phyloP scores from a whole-genome alignment of 176 grass and related monocot species.

The Aegilops umbellulata region DNA sequence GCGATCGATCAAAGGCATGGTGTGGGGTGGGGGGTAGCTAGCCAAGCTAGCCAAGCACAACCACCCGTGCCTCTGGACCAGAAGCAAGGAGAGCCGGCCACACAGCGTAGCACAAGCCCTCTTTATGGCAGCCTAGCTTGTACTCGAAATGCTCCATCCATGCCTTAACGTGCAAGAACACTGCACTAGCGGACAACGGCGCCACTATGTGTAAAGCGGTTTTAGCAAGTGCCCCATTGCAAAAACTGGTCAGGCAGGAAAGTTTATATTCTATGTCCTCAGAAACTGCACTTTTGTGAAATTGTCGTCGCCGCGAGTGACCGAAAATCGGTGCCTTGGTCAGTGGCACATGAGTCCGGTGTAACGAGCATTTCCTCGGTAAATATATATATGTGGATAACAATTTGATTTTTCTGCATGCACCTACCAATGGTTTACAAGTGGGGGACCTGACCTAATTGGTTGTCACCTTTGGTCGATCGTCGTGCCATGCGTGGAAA shows the following conservation, averaged over 20 bases:
- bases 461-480: background rate
- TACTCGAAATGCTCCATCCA: constrained; percentile 9
- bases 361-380: background rate
- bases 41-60: background rate
- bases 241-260: background rate
- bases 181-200: background rate
- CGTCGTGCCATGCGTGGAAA: constrained; percentile 18
- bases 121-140: constrained; percentile 32
- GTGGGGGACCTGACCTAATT: background rate
- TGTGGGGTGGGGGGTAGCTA: background rate
- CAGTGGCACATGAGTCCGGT: background rate
- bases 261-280: background rate
- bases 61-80: constrained; percentile 40
- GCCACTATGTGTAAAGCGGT: background rate
- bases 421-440: background rate
- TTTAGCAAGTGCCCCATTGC: background rate
- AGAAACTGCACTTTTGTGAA: background rate
- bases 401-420: background rate
- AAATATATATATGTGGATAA: background rate
- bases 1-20: background rate
- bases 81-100: constrained; percentile 17
- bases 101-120: constrained; percentile 1
- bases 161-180: constrained; percentile 33
- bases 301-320: background rate
- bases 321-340: background rate